Conservation (phyloP, 2,329 filamentous ascomycete species). For the Fusarium armeniacum region DNA sequence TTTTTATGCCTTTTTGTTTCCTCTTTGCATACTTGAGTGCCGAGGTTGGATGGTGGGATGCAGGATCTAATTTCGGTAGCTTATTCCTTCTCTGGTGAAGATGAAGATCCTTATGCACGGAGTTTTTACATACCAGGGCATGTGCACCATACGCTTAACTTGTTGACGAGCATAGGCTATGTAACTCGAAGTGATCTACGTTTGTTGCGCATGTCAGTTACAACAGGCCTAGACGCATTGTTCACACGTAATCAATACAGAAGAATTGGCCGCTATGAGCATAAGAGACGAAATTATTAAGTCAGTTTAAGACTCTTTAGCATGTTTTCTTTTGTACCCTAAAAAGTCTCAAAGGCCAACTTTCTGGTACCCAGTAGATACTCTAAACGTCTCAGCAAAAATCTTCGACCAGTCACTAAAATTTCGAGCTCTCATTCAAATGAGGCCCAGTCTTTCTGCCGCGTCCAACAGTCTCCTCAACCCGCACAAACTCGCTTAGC, state of each 20-base stretch:
- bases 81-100: not conserved
- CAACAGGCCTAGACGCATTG: no score
- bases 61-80: slow-evolving; percentile 6
- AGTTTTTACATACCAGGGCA: not conserved
- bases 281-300: no score
- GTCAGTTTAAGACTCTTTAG: no score
- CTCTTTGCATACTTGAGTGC: not conserved
- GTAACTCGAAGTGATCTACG: not conserved
- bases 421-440: fast-evolving
- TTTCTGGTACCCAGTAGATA: no score
- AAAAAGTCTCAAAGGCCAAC: no score
- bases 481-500: not conserved
- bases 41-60: not conserved
- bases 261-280: no score
- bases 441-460: not conserved
- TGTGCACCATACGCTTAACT: not conserved
- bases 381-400: not conserved
- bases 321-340: no score
- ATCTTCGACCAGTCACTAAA: not conserved
- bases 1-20: slow-evolving; percentile 1
- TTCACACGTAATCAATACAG: no score
- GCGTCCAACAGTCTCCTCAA: not conserved
- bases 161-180: not conserved
- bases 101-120: not conserved
- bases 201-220: not conserved